These are phyloP conservation scores for Colletotrichum chlorophyti DNA, from an alignment of 2,329 filamentous ascomycete species.

Conservation along the genomic window DNA sequence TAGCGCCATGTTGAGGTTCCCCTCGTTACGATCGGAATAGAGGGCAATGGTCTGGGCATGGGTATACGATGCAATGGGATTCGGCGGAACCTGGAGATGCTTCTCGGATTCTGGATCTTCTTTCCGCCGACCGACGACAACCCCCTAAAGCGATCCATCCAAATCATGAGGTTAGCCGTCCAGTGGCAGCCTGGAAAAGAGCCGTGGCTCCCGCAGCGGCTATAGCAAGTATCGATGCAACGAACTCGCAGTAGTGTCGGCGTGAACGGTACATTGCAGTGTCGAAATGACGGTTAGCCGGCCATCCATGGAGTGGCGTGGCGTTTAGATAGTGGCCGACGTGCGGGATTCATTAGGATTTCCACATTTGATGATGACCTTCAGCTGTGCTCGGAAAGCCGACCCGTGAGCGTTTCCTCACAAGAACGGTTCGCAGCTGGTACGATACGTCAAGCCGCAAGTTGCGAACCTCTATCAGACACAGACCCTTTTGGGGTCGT, in stretches of 20 bases:
- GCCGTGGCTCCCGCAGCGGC: slow-evolving; percentile 7
- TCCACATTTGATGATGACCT: slow-evolving; percentile 1
- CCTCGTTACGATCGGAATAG: not conserved
- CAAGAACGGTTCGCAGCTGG: too few relatives aligned
- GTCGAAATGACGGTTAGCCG: slow-evolving; percentile 2
- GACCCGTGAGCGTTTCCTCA: too few relatives aligned
- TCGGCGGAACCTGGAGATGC: not conserved
- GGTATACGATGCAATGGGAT: not conserved
- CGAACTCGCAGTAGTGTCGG: slow-evolving; percentile 18
- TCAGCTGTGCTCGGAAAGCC: too few relatives aligned
- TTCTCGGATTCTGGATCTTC: slow-evolving; percentile 16
- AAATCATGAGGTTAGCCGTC: not conserved
- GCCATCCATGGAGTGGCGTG: slow-evolving; percentile 5
- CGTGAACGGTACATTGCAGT: slow-evolving; percentile 1
- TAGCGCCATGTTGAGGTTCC: slow-evolving; percentile 5
- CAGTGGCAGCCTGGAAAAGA: slow-evolving; percentile 3
- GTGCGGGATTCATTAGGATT: not conserved
- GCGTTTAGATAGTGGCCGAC: not conserved
- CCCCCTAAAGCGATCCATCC: not conserved
- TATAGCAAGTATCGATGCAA: not conserved
- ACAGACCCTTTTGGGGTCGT: not conserved
- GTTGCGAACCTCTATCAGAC: not conserved
- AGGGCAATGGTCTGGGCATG: not conserved
- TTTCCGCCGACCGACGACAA: slow-evolving; percentile 13
- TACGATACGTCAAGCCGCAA: slow-evolving; percentile 9